Evolutionary conservation across 768 basidiomycete species (phyloP).

Genomic region (Leccinum boreale): DNA sequence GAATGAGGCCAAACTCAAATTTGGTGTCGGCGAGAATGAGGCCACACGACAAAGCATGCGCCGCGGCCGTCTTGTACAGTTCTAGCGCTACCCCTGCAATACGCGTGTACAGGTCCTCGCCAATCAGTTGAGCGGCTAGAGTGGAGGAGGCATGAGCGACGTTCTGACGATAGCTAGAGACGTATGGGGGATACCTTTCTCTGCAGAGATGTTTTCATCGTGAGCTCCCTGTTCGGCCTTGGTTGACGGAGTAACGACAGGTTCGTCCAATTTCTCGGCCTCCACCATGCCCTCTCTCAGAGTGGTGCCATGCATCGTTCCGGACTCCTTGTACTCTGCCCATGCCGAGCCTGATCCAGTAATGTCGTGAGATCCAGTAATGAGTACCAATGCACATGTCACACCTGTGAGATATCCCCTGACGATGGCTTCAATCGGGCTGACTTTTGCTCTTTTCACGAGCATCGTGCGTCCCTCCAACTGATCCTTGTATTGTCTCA

Average conservation of each 20-base stretch:
- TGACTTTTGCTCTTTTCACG: slow-evolving; percentile 82
- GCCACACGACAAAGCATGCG: slow-evolving; percentile 67
- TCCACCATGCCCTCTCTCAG: slow-evolving; percentile 78
- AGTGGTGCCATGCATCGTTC: slow-evolving; percentile 84
- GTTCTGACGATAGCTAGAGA: neutral
- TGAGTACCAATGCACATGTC: slow-evolving; percentile 12
- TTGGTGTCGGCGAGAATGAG: slow-evolving; percentile 98
- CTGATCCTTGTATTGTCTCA: slow-evolving; percentile 69
- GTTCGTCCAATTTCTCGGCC: slow-evolving; percentile 74
- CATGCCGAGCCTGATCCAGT: slow-evolving; percentile 82
- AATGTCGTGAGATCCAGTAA: slow-evolving; percentile 5
- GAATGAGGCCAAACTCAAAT: slow-evolving; percentile 92
- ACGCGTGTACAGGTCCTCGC: slow-evolving; percentile 56
- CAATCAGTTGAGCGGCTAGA: slow-evolving; percentile 64
- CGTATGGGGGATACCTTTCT: slow-evolving; percentile 49
- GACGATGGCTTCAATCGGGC: slow-evolving; percentile 94
- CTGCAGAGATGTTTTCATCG: slow-evolving; percentile 93
- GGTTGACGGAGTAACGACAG: slow-evolving; percentile 94
- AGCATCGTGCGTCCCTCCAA: slow-evolving; percentile 88
- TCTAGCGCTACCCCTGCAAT: slow-evolving; percentile 60
- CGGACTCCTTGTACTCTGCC: slow-evolving; percentile 84
- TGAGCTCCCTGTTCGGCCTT: slow-evolving; percentile 93
- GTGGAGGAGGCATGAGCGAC: neutral
- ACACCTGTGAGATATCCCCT: slow-evolving; percentile 94
- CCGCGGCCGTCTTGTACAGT: slow-evolving; percentile 73